These are phyloP conservation scores for Komagataella populi DNA, from an alignment of 805 yeast genomes.

Conservation along the genomic window DNA sequence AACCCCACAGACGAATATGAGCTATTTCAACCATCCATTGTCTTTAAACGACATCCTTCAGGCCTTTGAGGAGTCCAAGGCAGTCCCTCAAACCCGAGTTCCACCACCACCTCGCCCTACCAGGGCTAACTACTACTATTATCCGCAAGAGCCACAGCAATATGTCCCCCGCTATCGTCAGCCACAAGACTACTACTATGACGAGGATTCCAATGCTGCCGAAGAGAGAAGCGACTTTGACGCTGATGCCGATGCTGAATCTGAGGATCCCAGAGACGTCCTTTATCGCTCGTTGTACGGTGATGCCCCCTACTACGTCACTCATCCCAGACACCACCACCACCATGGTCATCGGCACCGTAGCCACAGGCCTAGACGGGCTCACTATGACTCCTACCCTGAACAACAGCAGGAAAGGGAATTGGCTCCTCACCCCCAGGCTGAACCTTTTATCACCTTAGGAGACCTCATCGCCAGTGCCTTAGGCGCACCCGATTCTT, in stretches of 20 bases:
- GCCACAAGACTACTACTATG: background rate
- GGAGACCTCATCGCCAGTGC: background rate
- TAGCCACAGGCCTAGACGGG: background rate
- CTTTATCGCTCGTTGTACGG: slow-evolving; percentile 1
- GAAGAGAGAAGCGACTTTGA: background rate
- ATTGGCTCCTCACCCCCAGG: background rate
- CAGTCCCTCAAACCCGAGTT: background rate
- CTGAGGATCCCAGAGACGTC: slow-evolving; percentile 1
- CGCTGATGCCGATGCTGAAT: background rate
- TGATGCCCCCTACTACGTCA: background rate
- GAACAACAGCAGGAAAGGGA: background rate
- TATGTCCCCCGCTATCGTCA: background rate
- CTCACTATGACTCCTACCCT: background rate
- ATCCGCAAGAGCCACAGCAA: background rate
- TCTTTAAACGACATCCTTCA: background rate
- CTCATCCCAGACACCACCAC: background rate
- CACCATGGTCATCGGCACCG: background rate
- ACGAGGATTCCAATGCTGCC: background rate
- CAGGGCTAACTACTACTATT: background rate
- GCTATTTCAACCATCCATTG: background rate
- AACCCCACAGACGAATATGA: background rate
- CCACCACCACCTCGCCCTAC: background rate
- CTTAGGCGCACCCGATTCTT: background rate
- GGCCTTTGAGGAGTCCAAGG: background rate
- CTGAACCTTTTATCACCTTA: background rate